Base-by-base conservation (phyloP, 257 asterid species). In the Solanum peruvianum region DNA sequence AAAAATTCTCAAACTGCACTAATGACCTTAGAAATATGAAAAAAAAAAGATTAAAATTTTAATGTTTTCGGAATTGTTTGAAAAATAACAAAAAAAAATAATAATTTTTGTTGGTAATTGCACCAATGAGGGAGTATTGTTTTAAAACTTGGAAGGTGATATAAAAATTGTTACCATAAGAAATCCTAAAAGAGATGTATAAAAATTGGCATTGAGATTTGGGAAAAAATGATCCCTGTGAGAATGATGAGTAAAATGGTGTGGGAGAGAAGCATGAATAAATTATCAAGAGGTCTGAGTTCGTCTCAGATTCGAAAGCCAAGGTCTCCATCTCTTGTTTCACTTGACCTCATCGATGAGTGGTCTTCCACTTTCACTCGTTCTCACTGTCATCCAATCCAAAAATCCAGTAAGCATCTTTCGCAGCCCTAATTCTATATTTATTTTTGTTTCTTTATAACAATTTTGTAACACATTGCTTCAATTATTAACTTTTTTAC, bases 301-400 rank as follows among this genome's bases (percentile, higher is more conserved):
- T 85, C 89, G 47, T 82, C 81, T 78, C 42, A 10, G 42, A 45
- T 67, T 71, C 66, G 83, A 44, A 92, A 90, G 72, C 33, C 94
- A 67, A 86, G 88, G 91, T 93, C 96, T 33, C 98, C 98, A 23
- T 58, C 92, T 85, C 95, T 94, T 87, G 88, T 84, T 84, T 94
- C 96, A 31, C 93, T 95, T 84, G 98, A 95, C 90, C 87, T 86
- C 87, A 90, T 87, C 7, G 98, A 95, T 86, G 82, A 91, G 21
- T 95, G 96, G 95, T 86, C 90, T 90, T 87, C 91, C 31, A 47
- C 37, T 76, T 84, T 89, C 39, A 82, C 86, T 78, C 85, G 81
- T 39, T 84, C 89, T 80, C 87, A 89, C 12, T 86, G 33, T 45
- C 84, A 88, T 7, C 49, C 90, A 47, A 27, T 27, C 86, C 70